Conservation (phyloP, 768 basidiomycete species). For the Calvatia gigantea region DNA sequence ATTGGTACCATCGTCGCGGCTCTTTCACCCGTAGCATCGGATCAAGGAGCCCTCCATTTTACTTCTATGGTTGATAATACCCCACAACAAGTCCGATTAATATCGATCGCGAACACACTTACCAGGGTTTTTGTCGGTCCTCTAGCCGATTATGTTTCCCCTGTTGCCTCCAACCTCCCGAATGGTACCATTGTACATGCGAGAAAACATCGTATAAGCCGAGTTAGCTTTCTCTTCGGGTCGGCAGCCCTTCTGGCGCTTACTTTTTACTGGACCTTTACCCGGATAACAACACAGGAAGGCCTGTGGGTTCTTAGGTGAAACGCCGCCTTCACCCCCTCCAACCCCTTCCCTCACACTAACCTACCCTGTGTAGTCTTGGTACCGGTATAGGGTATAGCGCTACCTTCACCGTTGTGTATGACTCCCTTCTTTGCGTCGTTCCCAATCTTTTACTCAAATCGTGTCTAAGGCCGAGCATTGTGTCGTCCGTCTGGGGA, state of each 20-base stretch:
- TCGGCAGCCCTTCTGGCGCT: constrained; percentile 44
- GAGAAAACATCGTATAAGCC: constrained; percentile 55
- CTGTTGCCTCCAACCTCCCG: constrained; percentile 44
- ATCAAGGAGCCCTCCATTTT: background rate
- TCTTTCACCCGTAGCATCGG: constrained; percentile 37
- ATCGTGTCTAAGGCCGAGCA: constrained; percentile 51
- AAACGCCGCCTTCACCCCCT: no score
- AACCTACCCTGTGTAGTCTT: constrained; percentile 34
- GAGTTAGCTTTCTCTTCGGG: constrained; percentile 55
- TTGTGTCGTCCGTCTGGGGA: constrained; percentile 74
- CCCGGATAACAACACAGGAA: constrained; percentile 43
- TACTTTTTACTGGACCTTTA: constrained; percentile 54
- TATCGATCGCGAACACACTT: constrained; percentile 69
- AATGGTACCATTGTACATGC: constrained; percentile 31
- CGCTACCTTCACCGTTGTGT: constrained; percentile 67
- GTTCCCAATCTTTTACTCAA: background rate
- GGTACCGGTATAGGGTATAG: constrained; percentile 72
- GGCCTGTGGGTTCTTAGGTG: constrained; percentile 73
- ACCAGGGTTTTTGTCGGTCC: constrained; percentile 67
- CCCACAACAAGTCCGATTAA: constrained; percentile 62
- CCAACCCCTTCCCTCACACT: no score
- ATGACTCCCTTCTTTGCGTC: constrained; percentile 25
- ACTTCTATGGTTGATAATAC: constrained; percentile 30
- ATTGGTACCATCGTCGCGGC: constrained; percentile 74
- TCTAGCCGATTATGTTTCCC: constrained; percentile 71